Evolutionary conservation across 2,329 filamentous ascomycete genomes (phyloP), one percentile per base, ranked within the genome.

Genomic region (Ophiognomonia clavigignenti-juglandacearum): DNA sequence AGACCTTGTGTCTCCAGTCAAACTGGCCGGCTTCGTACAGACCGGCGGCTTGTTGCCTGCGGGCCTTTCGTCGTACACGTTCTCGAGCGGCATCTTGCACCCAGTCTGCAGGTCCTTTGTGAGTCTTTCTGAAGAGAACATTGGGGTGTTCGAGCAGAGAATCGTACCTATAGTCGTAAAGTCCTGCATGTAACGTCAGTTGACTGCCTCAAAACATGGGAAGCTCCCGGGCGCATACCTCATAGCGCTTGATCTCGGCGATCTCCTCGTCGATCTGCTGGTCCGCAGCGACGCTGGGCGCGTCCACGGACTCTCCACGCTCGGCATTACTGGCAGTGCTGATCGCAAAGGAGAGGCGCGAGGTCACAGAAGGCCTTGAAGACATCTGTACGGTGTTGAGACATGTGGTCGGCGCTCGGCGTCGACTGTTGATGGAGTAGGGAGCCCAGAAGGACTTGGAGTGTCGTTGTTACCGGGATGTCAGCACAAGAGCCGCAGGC

Each of bases 161-260:
- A n/a, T 24, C 64, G 58, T 73, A 85, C 82, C 82, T 78, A 93
- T 93, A 1, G 93, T 98, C 6, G 91, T 96, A 64, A 98, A 98
- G 69, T 98, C 93, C 78, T 82, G 56, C 29, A 24, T 23, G 42
- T 32, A 16, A 40, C 29, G 26, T 48, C 48, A 53, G 51, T 42
- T 39, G 26, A 36, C 41, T 37, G 19, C 18, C 27, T 24, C 23
- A 36, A 48, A 43, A 42, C 34, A 36, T 20, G 9, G 24, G 18
- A 9, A 35, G 16, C 14, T 19, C 34, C 4, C 5, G 4, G 31
- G 11, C 40, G 8, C 35, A 41, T 64, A 84, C 81, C 71, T 96
- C 93, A 70, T 98, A 98, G 70, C 92, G 81, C 71, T 96, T 96
- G 64, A 98, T 97, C 72, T 96, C 86, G 22, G 87, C 91, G 62